Evolutionary conservation across 2,329 filamentous ascomycete genomes (phyloP), one percentile per base, ranked within the genome.

Genomic region (Phialocephala subalpina): DNA sequence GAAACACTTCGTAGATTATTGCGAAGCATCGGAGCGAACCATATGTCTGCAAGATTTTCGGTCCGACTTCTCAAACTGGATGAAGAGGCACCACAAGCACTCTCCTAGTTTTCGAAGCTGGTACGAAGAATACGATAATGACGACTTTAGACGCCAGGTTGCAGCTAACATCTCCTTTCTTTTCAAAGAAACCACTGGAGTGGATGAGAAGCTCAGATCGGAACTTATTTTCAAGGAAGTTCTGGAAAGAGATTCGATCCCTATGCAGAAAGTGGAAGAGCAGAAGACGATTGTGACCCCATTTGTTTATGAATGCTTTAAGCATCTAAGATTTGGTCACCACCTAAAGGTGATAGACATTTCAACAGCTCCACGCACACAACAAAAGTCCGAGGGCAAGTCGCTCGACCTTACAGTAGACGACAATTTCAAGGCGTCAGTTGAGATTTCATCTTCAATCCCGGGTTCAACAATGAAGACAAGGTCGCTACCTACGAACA

Each of bases 1-100:
- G 0, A 95, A 94, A 73, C 88, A 93, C 71, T 84, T 91, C 27
- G 82, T 94, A 1, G 90, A 94, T 67, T 96, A 85, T 40, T 70
- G 68, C 55, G 53, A 73, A 35, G 49, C 58, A 18, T 67, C 64
- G n/a, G 58, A 66, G 66, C 20, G 60, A 75, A 9, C 29, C 6
- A 83, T 91, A 1, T 77, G 78, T 0, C 79, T 94, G 0, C 62
- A 78, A 2, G 78, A 87, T 60, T 94, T 96, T 68, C 79, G 81
- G 9, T 64, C 65, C 0, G 72, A 80, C 0, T 96, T 96, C 69
- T 75, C 78, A 36, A 60, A 66, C 0, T 94, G 90, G 89, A 73
- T 92, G 0, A 27, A 68, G 0, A 67, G 73, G 0, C 75, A 72
- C 0, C 88, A 92, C 69, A 68, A 72, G 0, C 47, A 69, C 0